Percentiles rank a stretch among this genome's conserved stretches.
These are phyloP conservation scores for Cenococcum geophilum DNA, from an alignment of 495 filamentous ascomycete species.

Conservation along the genomic window DNA sequence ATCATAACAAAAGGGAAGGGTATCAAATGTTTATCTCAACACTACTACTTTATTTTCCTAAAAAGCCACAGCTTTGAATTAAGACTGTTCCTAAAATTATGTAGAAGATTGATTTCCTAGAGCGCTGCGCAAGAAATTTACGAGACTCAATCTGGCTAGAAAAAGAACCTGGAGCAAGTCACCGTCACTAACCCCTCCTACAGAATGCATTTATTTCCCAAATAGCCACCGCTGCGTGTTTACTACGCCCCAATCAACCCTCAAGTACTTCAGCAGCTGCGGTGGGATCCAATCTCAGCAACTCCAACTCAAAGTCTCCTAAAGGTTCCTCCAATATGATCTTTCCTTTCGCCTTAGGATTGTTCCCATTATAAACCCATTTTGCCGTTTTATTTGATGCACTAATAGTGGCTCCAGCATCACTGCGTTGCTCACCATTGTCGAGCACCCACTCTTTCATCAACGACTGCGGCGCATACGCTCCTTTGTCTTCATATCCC, in stretches of 20 bases:
- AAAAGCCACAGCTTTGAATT: too few species aligned
- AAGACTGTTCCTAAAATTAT: too few species aligned
- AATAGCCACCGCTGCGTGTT: not conserved
- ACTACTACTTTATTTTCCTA: too few species aligned
- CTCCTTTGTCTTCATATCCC: conserved; percentile 8
- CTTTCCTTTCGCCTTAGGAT: conserved; percentile 9
- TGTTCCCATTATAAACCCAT: conserved; percentile 11
- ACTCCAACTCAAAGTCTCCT: conserved; percentile 18
- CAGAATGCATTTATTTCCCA: not conserved
- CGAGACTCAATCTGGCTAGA: too few species aligned
- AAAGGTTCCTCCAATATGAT: conserved; percentile 15
- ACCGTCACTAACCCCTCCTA: too few species aligned
- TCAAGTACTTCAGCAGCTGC: not conserved
- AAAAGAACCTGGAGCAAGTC: too few species aligned
- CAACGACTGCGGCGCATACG: conserved; percentile 10
- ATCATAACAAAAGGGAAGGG: too few species aligned
- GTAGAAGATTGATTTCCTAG: too few species aligned
- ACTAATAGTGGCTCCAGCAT: not conserved
- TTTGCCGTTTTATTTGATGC: not conserved
- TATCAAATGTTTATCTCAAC: too few species aligned
- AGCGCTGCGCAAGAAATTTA: too few species aligned
- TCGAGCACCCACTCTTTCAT: conserved; percentile 9
- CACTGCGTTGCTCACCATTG: conserved; percentile 1
- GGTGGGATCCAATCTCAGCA: conserved; percentile 14
- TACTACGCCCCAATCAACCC: not conserved